Conservation (phyloP, 1,284 basidiomycete genomes). For the Trichosporon sp. region DNA sequence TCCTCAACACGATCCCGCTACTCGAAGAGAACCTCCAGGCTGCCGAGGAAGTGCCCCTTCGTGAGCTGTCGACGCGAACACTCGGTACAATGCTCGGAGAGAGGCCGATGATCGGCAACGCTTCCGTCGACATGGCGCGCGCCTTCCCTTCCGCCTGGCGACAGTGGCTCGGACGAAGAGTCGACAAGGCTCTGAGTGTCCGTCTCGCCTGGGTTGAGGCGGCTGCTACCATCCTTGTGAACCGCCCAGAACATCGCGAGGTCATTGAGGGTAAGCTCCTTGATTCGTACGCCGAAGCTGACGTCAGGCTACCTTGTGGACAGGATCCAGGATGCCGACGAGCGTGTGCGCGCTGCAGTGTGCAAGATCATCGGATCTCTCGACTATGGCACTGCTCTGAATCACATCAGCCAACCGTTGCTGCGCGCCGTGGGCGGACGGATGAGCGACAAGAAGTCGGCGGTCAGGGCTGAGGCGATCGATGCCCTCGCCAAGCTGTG, state of each 20-base stretch:
- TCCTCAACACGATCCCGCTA: constrained; percentile 86
- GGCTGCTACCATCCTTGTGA: constrained; percentile 57
- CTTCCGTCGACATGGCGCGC: constrained; percentile 57
- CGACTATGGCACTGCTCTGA: constrained; percentile 84
- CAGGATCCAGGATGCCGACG: constrained; percentile 81
- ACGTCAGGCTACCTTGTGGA: constrained; percentile 57
- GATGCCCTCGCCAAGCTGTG: constrained; percentile 73
- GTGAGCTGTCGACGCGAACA: constrained; percentile 71
- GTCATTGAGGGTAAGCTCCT: constrained; percentile 61
- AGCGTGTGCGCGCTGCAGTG: constrained; percentile 77
- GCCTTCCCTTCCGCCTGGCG: constrained; percentile 82
- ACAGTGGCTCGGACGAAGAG: constrained; percentile 72
- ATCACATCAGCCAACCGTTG: constrained; percentile 65
- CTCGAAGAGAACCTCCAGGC: constrained; percentile 84
- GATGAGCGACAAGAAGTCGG: constrained; percentile 74
- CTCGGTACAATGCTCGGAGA: constrained; percentile 85
- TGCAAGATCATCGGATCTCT: constrained; percentile 76
- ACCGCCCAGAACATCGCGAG: constrained; percentile 63
- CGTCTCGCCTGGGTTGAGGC: constrained; percentile 75
- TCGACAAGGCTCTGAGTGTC: constrained; percentile 68
- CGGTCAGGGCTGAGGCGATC: constrained; percentile 78
- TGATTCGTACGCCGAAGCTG: constrained; percentile 15
- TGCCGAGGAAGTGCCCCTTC: constrained; percentile 62
- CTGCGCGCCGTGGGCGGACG: constrained; percentile 65
- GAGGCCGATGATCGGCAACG: constrained; percentile 56